Evolutionary conservation across 129 eudicot genomes (phyloP), one percentile per base, ranked within the genome.

Genomic region (Ambrosia artemisiifolia): DNA sequence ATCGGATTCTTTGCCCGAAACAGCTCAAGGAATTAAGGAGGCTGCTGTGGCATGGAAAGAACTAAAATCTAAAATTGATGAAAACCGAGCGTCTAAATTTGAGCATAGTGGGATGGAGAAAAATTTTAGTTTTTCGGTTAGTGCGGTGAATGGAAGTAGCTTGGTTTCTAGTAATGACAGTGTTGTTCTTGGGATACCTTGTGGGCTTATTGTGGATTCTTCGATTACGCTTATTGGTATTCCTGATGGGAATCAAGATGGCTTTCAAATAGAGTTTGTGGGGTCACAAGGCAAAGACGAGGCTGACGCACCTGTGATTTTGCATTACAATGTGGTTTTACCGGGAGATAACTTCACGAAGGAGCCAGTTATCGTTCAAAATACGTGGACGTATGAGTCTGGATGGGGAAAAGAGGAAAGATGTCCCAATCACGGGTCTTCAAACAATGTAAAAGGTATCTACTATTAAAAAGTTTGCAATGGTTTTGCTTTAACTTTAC

Each of bases 121-220:
- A 47, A 76, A 79, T 65, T 92, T 96, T 83, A 91, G 90, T 38
- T 84, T 75, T 48, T 83, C 83, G 69, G 92, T 89, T 38, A 70
- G 77, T 72, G 60, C 80, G 0, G 65, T 70, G 53, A 87, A 83
- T 75, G 46, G 74, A 61, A 64, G 82, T 42, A n/a, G 11, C 11
- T 78, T 34, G 10, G 43, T 74, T 69, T 55, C 74, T 65, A 78
- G 72, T 20, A 67, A 75, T 59, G 75, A 76, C 30, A 73, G 62
- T 69, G 63, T 46, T 72, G 63, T 72, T 68, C 85, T 91, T 71
- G 84, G 73, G 48, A 81, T 89, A 57, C 98, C 98, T 42, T 93
- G 98, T 84, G 98, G 98, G 77, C 77, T 94, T 19, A 85, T 86
- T 72, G 89, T 76, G 78, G 98, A 84, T 82, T 90, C 98, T n/a